A percentile compares a stretch with the other conserved stretches of the same genome.
Conservation (phyloP, 2,329 filamentous ascomycete species). For the Diplocarpon mali region DNA sequence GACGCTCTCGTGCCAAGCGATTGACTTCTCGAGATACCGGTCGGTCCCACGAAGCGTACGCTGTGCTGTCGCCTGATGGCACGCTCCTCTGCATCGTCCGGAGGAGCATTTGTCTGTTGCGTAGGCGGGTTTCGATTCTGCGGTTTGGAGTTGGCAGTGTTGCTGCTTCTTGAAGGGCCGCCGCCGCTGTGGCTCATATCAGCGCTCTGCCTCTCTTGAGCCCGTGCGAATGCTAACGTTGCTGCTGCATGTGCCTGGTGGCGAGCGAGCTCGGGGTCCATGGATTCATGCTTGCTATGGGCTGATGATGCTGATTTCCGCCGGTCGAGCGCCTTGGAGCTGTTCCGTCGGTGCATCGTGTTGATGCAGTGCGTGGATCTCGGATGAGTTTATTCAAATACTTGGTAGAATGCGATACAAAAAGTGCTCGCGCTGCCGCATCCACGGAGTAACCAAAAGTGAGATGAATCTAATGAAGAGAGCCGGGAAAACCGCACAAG, state of each 20-base stretch:
- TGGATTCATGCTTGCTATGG: slow-evolving; percentile 36
- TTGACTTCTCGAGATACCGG: slow-evolving; percentile 19
- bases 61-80: slow-evolving; percentile 38
- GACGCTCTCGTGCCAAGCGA: slow-evolving; percentile 17
- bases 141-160: slow-evolving; percentile 7
- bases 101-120: slow-evolving; percentile 17
- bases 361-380: slow-evolving; percentile 12
- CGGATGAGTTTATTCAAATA: slow-evolving; percentile 21
- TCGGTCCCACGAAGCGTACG: slow-evolving; percentile 36
- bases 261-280: slow-evolving; percentile 38
- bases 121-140: slow-evolving; percentile 5
- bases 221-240: slow-evolving; percentile 45
- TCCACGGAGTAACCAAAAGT: slow-evolving; percentile 26
- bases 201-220: slow-evolving; percentile 32
- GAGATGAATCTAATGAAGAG: slow-evolving; percentile 17
- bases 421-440: slow-evolving; percentile 13
- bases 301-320: slow-evolving; percentile 44
- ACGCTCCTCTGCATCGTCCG: slow-evolving; percentile 17
- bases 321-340: slow-evolving; percentile 34
- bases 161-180: slow-evolving; percentile 9
- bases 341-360: slow-evolving; percentile 30
- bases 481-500: slow-evolving; percentile 8
- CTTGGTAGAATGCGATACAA: slow-evolving; percentile 23
- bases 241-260: slow-evolving; percentile 54
- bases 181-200: slow-evolving; percentile 28